A percentile compares a stretch with the other conserved stretches of the same genome.
Evolutionary conservation across 1,139 yeast species (phyloP).

Genomic region (Geotrichum europaeum): DNA sequence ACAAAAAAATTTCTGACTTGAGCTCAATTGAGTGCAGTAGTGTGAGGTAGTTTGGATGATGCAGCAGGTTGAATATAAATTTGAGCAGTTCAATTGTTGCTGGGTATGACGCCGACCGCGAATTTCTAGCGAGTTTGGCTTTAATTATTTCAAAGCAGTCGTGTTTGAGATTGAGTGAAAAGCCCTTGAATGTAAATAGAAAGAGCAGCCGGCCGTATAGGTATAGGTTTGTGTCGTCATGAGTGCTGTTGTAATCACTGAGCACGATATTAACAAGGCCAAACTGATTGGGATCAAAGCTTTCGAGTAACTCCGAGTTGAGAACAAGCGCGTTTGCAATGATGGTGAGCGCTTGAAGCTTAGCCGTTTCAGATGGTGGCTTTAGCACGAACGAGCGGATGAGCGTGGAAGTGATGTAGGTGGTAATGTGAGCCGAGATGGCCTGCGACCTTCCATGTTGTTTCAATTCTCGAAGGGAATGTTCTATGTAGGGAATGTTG

Average conservation of each 20-base stretch:
- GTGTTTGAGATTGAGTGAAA: not conserved
- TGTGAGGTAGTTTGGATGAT: constrained; percentile 19
- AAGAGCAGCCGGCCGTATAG: constrained; percentile 23
- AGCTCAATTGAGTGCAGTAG: not conserved
- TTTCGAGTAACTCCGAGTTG: constrained; percentile 18
- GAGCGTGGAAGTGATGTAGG: not conserved
- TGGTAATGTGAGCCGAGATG: not conserved
- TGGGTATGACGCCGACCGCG: not conserved
- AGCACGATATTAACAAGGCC: constrained; percentile 14
- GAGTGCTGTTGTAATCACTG: constrained; percentile 13
- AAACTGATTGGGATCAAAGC: constrained; percentile 16
- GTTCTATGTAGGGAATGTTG: constrained; percentile 3
- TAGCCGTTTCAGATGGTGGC: constrained; percentile 8
- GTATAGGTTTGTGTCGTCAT: constrained; percentile 11
- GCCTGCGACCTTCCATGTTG: constrained; percentile 8
- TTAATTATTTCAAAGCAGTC: constrained; percentile 17
- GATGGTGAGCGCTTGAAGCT: constrained; percentile 23
- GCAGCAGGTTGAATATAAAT: constrained; percentile 23
- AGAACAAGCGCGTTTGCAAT: constrained; percentile 26
- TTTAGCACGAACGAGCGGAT: constrained; percentile 4
- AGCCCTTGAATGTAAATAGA: constrained; percentile 23
- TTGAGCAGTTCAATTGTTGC: constrained; percentile 23
- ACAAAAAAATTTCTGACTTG: not conserved
- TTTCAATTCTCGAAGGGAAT: constrained; percentile 3
- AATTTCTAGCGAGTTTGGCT: constrained; percentile 11